Percentiles rank a stretch among this genome's conserved stretches.
Conservation (phyloP, 768 basidiomycete species). For the Phallus indusiatus region DNA sequence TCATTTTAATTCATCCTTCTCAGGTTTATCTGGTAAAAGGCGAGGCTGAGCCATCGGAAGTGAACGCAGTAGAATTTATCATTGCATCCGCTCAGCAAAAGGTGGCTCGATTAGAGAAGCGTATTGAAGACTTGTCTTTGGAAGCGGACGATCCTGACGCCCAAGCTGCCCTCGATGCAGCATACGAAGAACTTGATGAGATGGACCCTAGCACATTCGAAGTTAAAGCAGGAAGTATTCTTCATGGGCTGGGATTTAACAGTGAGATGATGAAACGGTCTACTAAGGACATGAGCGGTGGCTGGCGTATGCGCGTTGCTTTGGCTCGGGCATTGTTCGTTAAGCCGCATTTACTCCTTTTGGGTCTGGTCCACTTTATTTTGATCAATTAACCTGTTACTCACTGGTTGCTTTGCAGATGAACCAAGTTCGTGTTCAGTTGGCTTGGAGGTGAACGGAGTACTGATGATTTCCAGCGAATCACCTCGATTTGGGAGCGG, state of each 20-base stretch:
- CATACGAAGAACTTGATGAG: slow-evolving; percentile 96
- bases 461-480: slow-evolving; percentile 47
- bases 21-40: slow-evolving; percentile 90
- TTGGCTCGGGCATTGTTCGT: slow-evolving; percentile 93
- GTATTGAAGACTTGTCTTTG: slow-evolving; percentile 88
- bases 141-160: slow-evolving; percentile 69
- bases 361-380: slow-evolving; percentile 55
- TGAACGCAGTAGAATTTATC: slow-evolving; percentile 97
- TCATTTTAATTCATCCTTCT: neutral
- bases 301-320: slow-evolving; percentile 98
- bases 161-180: slow-evolving; percentile 74
- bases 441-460: neutral
- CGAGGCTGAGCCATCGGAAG: slow-evolving; percentile 90
- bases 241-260: slow-evolving; percentile 94
- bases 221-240: slow-evolving; percentile 87
- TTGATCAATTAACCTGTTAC: slow-evolving; percentile 9
- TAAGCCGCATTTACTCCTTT: slow-evolving; percentile 89
- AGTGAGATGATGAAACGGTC: slow-evolving; percentile 90
- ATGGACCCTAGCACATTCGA: slow-evolving; percentile 95
- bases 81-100: slow-evolving; percentile 86
- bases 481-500: slow-evolving; percentile 93
- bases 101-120: slow-evolving; percentile 85
- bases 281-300: slow-evolving; percentile 98
- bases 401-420: slow-evolving; percentile 9
- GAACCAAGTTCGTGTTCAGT: slow-evolving; percentile 13